Evolutionary conservation across 139 green algal genomes (phyloP).

Genomic region (Chlorella sorokiniana): DNA sequence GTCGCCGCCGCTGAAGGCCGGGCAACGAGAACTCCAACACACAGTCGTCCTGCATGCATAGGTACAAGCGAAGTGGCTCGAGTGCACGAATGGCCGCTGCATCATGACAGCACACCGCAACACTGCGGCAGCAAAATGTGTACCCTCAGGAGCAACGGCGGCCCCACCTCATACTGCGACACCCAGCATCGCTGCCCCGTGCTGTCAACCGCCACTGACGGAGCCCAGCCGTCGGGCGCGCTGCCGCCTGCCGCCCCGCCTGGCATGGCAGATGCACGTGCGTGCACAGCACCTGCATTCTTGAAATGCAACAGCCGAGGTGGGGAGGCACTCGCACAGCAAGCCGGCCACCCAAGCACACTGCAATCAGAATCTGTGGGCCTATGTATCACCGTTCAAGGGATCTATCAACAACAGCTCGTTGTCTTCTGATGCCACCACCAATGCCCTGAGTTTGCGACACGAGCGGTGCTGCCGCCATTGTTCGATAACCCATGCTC

Average conservation of each 20-base stretch:
- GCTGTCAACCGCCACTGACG: neutral
- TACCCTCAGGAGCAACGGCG: neutral
- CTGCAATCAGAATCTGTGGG: neutral
- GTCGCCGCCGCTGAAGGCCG: neutral
- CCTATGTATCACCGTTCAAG: neutral
- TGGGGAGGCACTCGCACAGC: neutral
- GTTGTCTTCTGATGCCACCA: neutral
- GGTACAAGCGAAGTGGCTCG: neutral
- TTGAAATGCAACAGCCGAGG: neutral
- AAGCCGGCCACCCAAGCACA: neutral
- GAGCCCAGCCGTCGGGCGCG: neutral
- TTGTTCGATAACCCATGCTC: neutral
- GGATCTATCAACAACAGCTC: neutral
- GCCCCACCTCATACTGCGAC: neutral
- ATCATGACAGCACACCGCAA: neutral
- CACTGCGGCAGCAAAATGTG: neutral
- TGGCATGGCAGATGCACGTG: neutral
- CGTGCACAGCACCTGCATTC: neutral
- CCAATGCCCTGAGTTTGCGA: neutral
- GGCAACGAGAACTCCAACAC: slow-evolving; percentile 5
- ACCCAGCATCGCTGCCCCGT: neutral
- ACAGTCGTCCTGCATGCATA: neutral
- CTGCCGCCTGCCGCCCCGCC: neutral
- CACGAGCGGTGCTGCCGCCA: neutral
- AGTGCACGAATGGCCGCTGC: neutral